Evolutionary conservation across 768 basidiomycete genomes (phyloP).

Genomic region (Collybiopsis confluens): DNA sequence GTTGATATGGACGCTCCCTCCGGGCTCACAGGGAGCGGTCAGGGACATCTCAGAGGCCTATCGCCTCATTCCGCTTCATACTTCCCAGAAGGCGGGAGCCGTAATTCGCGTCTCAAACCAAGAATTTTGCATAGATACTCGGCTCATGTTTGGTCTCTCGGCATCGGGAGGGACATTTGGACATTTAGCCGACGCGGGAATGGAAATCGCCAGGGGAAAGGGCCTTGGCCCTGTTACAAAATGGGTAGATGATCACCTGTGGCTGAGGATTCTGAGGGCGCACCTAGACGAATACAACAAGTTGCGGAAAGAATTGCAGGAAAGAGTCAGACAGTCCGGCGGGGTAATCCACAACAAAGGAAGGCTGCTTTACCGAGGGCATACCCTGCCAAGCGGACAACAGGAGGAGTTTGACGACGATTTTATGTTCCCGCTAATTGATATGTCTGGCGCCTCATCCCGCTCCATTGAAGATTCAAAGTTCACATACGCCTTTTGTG

Average conservation of each 20-base stretch:
- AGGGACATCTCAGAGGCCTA: too few species aligned
- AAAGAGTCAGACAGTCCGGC: constrained; percentile 7
- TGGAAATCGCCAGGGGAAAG: constrained; percentile 15
- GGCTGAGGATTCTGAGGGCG: constrained; percentile 12
- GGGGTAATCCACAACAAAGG: constrained; percentile 7
- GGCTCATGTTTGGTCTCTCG: constrained; percentile 17
- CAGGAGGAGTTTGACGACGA: constrained; percentile 32
- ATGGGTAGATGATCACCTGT: constrained; percentile 26
- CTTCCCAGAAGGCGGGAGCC: too few species aligned
- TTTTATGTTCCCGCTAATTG: constrained; percentile 9
- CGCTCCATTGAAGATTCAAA: constrained; percentile 12
- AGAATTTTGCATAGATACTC: constrained; percentile 21
- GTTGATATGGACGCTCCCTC: too few species aligned
- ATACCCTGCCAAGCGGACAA: constrained; percentile 9
- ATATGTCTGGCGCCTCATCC: constrained; percentile 19
- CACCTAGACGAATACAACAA: constrained; percentile 23
- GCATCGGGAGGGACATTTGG: constrained; percentile 24
- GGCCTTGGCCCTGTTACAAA: constrained; percentile 25
- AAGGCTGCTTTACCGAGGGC: constrained; percentile 18
- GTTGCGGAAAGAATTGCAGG: constrained; percentile 7
- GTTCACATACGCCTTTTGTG: constrained; percentile 19
- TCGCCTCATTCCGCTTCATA: too few species aligned
- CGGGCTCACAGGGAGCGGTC: too few species aligned
- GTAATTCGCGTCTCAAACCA: too few species aligned
- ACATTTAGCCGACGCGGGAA: constrained; percentile 15